Percentiles rank a stretch among this genome's conserved stretches.
Evolutionary conservation across 495 filamentous ascomycete species (phyloP).

Genomic region (Penicillium silybi): DNA sequence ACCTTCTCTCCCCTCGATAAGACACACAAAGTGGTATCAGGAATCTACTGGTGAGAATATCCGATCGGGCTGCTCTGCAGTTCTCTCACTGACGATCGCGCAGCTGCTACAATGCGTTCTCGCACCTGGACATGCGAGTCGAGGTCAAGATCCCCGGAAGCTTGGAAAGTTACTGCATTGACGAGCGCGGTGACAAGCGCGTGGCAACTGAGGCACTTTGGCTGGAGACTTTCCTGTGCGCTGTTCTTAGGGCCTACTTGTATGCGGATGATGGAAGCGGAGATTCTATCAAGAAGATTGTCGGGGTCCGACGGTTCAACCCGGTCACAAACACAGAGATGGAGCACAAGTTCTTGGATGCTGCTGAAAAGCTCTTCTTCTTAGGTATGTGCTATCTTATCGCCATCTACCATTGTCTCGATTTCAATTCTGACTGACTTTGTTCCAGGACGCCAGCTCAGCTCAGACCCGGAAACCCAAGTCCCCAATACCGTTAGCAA

Average conservation of each 20-base stretch:
- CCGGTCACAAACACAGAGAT: conserved; percentile 95
- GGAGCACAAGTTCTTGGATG: conserved; percentile 93
- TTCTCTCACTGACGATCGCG: conserved; percentile 16
- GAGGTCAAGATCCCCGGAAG: conserved; percentile 94
- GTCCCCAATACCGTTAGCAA: conserved; percentile 98
- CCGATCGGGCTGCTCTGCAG: conserved; percentile 7
- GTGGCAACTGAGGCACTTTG: conserved; percentile 89
- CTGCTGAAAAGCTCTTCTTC: conserved; percentile 93
- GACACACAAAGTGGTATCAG: conserved; percentile 85
- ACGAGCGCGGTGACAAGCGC: conserved; percentile 91
- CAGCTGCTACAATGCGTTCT: conserved; percentile 99
- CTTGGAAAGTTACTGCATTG: conserved; percentile 93
- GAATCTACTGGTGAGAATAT: conserved; percentile 75
- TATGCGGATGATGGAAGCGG: conserved; percentile 94
- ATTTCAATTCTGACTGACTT: conserved; percentile 20
- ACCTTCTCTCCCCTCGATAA: conserved; percentile 85
- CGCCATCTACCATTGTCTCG: background rate
- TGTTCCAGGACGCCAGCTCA: conserved; percentile 86
- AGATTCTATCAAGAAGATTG: conserved; percentile 87
- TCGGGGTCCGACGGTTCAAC: conserved; percentile 92
- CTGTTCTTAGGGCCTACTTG: conserved; percentile 85
- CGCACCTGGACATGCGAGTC: conserved; percentile 95
- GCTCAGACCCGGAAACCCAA: conserved; percentile 95
- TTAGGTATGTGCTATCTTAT: conserved; percentile 52
- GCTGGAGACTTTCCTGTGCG: conserved; percentile 96